These are phyloP conservation scores for Arachnopeziza araneosa DNA, from an alignment of 2,329 filamentous ascomycete species.

Conservation along the genomic window DNA sequence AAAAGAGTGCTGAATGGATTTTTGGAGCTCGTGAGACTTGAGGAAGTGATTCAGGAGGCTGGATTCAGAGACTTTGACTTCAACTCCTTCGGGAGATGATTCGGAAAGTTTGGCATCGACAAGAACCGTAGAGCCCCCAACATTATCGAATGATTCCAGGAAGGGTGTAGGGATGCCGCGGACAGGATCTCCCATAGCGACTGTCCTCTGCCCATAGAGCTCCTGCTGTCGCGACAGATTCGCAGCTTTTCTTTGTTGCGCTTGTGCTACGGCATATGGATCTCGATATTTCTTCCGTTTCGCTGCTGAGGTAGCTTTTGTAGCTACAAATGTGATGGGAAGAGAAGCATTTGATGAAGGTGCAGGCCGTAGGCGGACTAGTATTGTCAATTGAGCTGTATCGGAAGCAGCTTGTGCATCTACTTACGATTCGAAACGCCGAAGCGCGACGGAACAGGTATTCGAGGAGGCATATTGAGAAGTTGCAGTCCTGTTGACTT, in stretches of 20 bases:
- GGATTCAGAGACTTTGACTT: conserved; percentile 41
- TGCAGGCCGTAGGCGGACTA: conserved; percentile 49
- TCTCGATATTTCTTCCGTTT: conserved; percentile 67
- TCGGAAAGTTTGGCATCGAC: conserved; percentile 23
- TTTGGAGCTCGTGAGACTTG: conserved; percentile 58
- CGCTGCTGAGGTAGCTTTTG: conserved; percentile 48
- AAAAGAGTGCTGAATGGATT: conserved; percentile 62
- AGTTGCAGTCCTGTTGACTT: neutral
- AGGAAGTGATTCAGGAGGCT: conserved; percentile 72
- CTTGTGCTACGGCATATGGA: conserved; percentile 76
- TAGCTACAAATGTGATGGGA: conserved; percentile 57
- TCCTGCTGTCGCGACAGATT: conserved; percentile 71
- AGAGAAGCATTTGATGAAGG: conserved; percentile 43
- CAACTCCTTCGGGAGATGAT: conserved; percentile 40
- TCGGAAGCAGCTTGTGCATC: neutral
- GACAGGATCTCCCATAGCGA: conserved; percentile 69
- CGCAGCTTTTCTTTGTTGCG: conserved; percentile 75
- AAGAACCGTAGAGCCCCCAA: conserved; percentile 26
- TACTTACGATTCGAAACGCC: conserved; percentile 54
- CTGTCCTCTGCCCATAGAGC: conserved; percentile 59
- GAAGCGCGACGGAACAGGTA: conserved; percentile 55
- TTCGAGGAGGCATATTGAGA: conserved; percentile 58
- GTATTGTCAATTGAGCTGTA: conserved; percentile 38
- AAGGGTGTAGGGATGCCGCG: conserved; percentile 77
- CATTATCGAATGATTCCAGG: conserved; percentile 71